Evolutionary conservation across 192 early-diverging fungal species (phyloP).

Genomic region (Linnemannia elongata): DNA sequence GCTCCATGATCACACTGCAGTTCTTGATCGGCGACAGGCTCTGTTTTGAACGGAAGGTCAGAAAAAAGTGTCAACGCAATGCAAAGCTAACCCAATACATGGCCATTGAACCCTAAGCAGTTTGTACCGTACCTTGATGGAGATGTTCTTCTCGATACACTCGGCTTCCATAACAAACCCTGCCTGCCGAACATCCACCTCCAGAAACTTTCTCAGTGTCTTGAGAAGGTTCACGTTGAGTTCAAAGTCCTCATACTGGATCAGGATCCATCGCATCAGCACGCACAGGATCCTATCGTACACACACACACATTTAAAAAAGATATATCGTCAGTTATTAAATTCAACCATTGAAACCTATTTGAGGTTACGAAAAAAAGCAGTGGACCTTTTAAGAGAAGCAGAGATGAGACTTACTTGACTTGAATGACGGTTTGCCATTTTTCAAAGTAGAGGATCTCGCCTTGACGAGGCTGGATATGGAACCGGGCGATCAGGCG

Average conservation of each 20-base stretch:
- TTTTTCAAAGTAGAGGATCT: slow-evolving; percentile 61
- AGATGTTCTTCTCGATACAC: slow-evolving; percentile 44
- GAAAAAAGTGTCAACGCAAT: background rate
- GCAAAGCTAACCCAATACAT: background rate
- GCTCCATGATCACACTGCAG: slow-evolving; percentile 54
- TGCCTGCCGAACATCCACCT: slow-evolving; percentile 47
- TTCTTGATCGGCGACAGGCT: slow-evolving; percentile 48
- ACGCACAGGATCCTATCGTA: slow-evolving; percentile 68
- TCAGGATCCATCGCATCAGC: slow-evolving; percentile 71
- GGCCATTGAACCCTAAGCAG: background rate
- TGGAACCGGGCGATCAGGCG: slow-evolving; percentile 72
- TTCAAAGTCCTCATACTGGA: slow-evolving; percentile 74
- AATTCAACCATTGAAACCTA: no score
- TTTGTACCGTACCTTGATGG: slow-evolving; percentile 21
- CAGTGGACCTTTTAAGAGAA: background rate
- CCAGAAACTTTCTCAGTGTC: slow-evolving; percentile 64
- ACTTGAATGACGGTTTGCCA: slow-evolving; percentile 63
- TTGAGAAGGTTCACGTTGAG: slow-evolving; percentile 54
- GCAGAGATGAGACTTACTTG: slow-evolving; percentile 57
- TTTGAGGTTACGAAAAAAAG: no score
- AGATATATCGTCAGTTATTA: background rate
- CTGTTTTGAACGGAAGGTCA: slow-evolving; percentile 2
- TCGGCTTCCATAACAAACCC: slow-evolving; percentile 64
- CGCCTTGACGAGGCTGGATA: slow-evolving; percentile 59
- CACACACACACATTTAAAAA: background rate